These are phyloP conservation scores for Lipomyces lipofer DNA, from an alignment of 805 yeast genomes.

Conservation along the genomic window DNA sequence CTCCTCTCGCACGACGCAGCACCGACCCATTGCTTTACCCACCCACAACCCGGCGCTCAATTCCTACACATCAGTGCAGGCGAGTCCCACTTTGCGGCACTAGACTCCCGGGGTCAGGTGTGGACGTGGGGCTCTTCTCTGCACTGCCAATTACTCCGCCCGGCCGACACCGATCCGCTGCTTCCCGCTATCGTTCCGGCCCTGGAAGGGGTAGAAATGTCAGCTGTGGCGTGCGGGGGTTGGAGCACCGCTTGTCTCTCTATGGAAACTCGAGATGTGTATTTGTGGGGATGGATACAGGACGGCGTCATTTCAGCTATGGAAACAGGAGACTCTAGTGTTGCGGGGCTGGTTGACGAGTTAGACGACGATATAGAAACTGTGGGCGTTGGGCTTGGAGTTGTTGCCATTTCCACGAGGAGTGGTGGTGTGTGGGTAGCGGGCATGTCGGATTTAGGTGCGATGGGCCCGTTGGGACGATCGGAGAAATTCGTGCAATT, in stretches of 20 bases:
- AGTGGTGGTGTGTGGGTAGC: background rate
- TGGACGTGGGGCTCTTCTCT: constrained; percentile 21
- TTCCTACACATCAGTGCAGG: constrained; percentile 7
- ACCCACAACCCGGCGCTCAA: too few relatives aligned
- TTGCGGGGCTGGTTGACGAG: constrained; percentile 19
- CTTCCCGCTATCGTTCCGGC: constrained; percentile 14
- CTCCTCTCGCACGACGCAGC: constrained; percentile 8
- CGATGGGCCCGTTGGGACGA: background rate
- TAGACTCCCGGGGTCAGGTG: constrained; percentile 17
- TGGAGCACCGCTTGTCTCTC: constrained; percentile 21
- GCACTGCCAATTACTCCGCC: constrained; percentile 18
- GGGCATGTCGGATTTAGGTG: background rate
- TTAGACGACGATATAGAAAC: constrained; percentile 12
- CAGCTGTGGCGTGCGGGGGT: constrained; percentile 13
- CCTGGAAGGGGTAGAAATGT: constrained; percentile 16
- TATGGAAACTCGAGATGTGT: constrained; percentile 16
- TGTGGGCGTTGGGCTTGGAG: constrained; percentile 14
- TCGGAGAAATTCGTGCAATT: background rate
- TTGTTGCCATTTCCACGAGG: constrained; percentile 2
- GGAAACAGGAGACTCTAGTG: background rate
- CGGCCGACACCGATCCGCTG: background rate
- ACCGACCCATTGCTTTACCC: too few relatives aligned
- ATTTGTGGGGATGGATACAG: constrained; percentile 15
- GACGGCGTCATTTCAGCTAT: background rate
- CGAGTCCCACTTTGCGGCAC: constrained; percentile 20